Percentiles rank a stretch among this genome's conserved stretches.
Conservation (phyloP, 805 yeast genomes). For the Helenozyma rhizophorensis region DNA sequence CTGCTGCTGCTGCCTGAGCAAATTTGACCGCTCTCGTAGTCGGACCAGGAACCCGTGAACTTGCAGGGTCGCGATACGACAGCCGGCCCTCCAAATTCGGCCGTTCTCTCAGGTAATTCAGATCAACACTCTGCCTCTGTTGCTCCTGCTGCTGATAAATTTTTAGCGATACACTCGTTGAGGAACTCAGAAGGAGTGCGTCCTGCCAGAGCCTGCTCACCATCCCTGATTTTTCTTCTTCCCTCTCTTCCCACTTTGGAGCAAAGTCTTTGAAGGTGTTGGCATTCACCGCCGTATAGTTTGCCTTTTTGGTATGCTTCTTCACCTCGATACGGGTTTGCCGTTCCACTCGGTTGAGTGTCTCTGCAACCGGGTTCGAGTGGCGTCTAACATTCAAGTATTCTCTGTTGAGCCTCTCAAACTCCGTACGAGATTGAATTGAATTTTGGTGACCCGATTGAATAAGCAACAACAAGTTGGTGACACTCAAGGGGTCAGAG, state of each 20-base stretch:
- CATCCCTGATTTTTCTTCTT: constrained; percentile 21
- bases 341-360: constrained; percentile 48
- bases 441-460: constrained; percentile 39
- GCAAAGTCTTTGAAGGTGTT: constrained; percentile 33
- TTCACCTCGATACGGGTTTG: constrained; percentile 16
- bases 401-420: constrained; percentile 73
- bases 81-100: background rate
- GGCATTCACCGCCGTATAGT: constrained; percentile 14
- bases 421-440: constrained; percentile 66
- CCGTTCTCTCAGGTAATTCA: background rate
- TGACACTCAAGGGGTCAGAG: constrained; percentile 1
- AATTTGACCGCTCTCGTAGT: constrained; percentile 34
- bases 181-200: constrained; percentile 23
- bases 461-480: constrained; percentile 11
- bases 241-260: constrained; percentile 27
- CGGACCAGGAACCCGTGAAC: constrained; percentile 16
- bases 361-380: constrained; percentile 64
- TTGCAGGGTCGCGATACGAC: background rate
- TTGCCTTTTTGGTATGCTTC: constrained; percentile 10
- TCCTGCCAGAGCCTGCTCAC: constrained; percentile 39
- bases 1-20: constrained; percentile 13
- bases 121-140: constrained; percentile 4
- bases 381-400: constrained; percentile 65
- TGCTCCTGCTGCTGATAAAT: constrained; percentile 10
- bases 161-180: constrained; percentile 8